Evolutionary conservation across 148 eudicot genomes (phyloP), one percentile per base, ranked within the genome.

Genomic region (Rheum nobile): DNA sequence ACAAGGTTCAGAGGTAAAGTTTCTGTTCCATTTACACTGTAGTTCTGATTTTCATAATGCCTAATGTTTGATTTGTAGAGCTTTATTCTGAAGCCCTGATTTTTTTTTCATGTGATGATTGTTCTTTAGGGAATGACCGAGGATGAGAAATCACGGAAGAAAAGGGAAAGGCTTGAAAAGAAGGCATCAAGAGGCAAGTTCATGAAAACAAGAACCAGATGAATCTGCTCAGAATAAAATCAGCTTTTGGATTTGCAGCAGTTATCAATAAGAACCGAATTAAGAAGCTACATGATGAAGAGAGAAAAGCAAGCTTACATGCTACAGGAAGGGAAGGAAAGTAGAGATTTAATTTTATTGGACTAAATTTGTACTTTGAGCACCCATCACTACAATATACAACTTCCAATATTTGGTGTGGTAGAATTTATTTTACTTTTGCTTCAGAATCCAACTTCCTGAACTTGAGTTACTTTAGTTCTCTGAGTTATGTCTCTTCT

Each of bases 141-240:
- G 80, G 92, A 90, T 72, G 96, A 90, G 77, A 90, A 88, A 80
- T 79, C 85, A 6, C 82, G 90, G 12, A 88, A 86, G 86, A 90
- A 90, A 77, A 78, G 92, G 79, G 89, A 88, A 72, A 90, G 82
- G 78, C 50, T 86, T 85, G 96, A 90, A 80, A 86, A 73, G 80
- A 90, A 80, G 75, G 91, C 95, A 69, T 84, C 90, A 11, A 85
- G 90, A 77, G 83, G 84, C 76, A 86, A 80, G 71, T 81, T 86
- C 65, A 69, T 57, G n/a, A 88, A 83, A 79, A 77, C 88, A 74
- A 80, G 89, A 80, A 81, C 79, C 39, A 79, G 92, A 80, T 86
- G 77, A 71, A 8, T 43, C 50, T 39, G 73, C 32, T 65, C 22
- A 65, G 70, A 17, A 7, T 24, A 16, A 31, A 63, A 63, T 21